Evolutionary conservation across 2,329 filamentous ascomycete species (phyloP).

Genomic region (Blastomyces gilchristii): DNA sequence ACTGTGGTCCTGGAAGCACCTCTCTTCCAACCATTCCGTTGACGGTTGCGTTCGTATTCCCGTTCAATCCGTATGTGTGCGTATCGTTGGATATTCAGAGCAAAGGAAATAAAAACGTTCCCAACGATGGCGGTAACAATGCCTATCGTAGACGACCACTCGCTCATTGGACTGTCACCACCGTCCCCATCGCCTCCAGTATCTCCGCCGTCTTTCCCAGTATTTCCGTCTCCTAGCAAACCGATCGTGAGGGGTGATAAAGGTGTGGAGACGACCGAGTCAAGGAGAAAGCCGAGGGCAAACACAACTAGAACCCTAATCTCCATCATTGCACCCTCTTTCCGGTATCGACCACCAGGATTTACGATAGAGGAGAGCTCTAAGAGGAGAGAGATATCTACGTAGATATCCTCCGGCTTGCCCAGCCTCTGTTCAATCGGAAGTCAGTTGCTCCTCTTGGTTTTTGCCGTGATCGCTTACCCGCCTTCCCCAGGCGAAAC

Average conservation of each 20-base stretch:
- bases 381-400: background rate
- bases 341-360: background rate
- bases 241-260: constrained; percentile 5
- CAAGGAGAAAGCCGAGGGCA: constrained; percentile 9
- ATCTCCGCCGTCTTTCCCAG: background rate
- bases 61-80: constrained; percentile 77
- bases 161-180: constrained; percentile 12
- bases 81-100: constrained; percentile 92
- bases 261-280: constrained; percentile 4
- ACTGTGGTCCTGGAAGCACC: constrained; percentile 17
- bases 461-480: background rate
- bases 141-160: constrained; percentile 71
- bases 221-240: background rate
- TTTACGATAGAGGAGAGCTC: background rate
- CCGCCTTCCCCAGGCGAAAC: background rate
- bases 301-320: constrained; percentile 5
- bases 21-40: constrained; percentile 45
- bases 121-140: constrained; percentile 87
- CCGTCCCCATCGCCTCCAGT: background rate
- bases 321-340: background rate
- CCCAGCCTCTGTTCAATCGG: background rate
- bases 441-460: background rate
- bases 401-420: background rate
- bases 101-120: constrained; percentile 88
- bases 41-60: constrained; percentile 51